These are phyloP conservation scores for Viridothelium virens DNA, from an alignment of 495 filamentous ascomycete species.

Conservation along the genomic window DNA sequence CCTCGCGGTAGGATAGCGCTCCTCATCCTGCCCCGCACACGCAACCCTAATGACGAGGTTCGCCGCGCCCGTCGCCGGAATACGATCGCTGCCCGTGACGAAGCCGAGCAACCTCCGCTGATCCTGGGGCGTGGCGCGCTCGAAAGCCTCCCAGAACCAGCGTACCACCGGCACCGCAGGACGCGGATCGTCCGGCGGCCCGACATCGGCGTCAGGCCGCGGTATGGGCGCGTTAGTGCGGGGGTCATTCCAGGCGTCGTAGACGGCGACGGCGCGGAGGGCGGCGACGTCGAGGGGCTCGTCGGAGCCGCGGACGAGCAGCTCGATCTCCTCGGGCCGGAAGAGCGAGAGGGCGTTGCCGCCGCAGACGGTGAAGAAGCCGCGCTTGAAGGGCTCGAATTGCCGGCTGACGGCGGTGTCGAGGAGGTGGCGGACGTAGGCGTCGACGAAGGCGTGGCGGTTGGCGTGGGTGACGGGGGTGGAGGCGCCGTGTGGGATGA, in stretches of 20 bases:
- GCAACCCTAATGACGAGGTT: constrained; percentile 66
- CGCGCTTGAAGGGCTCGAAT: constrained; percentile 91
- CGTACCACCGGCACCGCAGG: constrained; percentile 53
- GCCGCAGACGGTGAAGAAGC: constrained; percentile 88
- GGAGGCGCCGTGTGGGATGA: constrained; percentile 67
- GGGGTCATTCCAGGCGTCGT: constrained; percentile 64
- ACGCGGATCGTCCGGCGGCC: background rate
- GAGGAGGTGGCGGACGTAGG: constrained; percentile 74
- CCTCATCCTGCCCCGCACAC: constrained; percentile 52
- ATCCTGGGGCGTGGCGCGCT: constrained; percentile 51
- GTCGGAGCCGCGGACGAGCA: constrained; percentile 82
- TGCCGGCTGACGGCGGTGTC: constrained; percentile 73
- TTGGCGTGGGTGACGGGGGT: constrained; percentile 78
- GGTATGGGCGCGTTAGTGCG: constrained; percentile 23
- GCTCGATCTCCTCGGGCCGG: constrained; percentile 89
- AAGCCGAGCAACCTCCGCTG: constrained; percentile 79
- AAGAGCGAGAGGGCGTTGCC: constrained; percentile 86
- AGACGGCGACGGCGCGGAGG: constrained; percentile 68
- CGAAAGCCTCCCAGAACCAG: constrained; percentile 90
- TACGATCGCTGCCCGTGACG: constrained; percentile 88
- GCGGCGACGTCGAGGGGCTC: constrained; percentile 71
- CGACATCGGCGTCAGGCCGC: constrained; percentile 37
- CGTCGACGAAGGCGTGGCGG: constrained; percentile 77
- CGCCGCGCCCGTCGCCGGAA: constrained; percentile 84
- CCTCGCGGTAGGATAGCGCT: constrained; percentile 74